Evolutionary conservation across 495 filamentous ascomycete genomes (phyloP), one percentile per base, ranked within the genome.

Genomic region (Aspergillus asperescens): DNA sequence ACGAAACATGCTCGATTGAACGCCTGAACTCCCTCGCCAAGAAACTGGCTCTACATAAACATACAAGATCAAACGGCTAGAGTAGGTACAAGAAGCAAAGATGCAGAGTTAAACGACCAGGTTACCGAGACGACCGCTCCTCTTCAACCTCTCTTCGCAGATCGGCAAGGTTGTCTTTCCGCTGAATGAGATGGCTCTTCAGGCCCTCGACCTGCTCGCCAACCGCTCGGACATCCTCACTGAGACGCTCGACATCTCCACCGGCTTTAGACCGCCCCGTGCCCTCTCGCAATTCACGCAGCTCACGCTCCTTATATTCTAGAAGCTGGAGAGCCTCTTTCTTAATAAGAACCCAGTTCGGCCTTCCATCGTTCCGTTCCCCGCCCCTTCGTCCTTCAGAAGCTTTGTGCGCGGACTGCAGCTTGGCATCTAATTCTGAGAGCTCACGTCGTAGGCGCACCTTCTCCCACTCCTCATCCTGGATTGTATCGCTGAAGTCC

Each of bases 381-480:
- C 80, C 81, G 25, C 79, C 62, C 40, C 20, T 47, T 12, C 77
- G 72, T 47, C 67, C 67, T 31, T 82, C 79, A 9, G 84, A 83
- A 31, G 80, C 80, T 31, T 79, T 77, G 60, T 89, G 88, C 3
- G 92, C 84, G 35, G 84, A 79, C 20, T 85, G 80, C 43, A 95
- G 81, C 73, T 90, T 90, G 27, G 82, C 75, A 60, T 98, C 91
- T 39, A 98, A 70, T 60, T 96, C 92, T 12, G 80, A 77, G 15
- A 97, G 77, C 65, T 97, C 91, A 62, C 91, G 89, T 71, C 92
- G 90, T 42, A 98, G 77, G 47, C 90, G 81, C 27, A 97, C 94
- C 69, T 96, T 93, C 72, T 98, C 94, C 93, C 93, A 96, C 56
- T 95, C 90, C 48, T 82, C 80, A 58, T 90, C 87, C 55, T 83